Base-by-base conservation (phyloP, 2,329 filamentous ascomycete species). In the Claviceps africana region DNA sequence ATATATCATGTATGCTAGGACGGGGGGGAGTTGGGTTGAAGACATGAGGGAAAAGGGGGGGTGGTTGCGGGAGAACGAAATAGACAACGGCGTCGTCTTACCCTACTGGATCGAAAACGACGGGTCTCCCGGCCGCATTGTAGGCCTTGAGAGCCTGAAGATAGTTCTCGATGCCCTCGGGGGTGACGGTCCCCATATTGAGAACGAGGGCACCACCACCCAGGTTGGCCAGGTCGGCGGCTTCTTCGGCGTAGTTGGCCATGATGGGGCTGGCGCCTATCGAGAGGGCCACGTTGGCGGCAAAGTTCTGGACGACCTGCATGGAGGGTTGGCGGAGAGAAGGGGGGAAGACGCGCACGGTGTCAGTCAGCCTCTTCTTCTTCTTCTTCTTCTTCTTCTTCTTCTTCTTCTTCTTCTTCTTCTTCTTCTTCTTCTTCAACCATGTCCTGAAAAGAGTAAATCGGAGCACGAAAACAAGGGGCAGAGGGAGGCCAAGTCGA, bases 111-210 rank as follows among this genome's bases (percentile, higher is more conserved):
- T 97, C 93, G 50, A 93, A 82, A 0, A 97, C 73, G 0, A 95
- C 79, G 0, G 90, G 88, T 1, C 84, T 79, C 1, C 82, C 82
- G 9, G 77, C 78, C 2, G 74, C 72, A 61, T 96, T 97, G 73
- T 97, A 96, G 1, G 88, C 89, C 42, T 71, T 70, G 10, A 95
- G 72, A 0, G 90, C 89, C 62, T 82, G 76, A 39, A 80, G 63
- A 65, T 93, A 89, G 65, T 87, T 88, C 11, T 71, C 61, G 3
- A 91, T 67, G 37, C 82, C 83, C 5, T 88, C 85, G 0, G 83
- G 81, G 1, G 86, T 93, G 7, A 91, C 82, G 0, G 88, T 95
- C 30, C 91, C 91, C 88, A 96, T 96, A 69, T 97, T 97, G 63
- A 97, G 77, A 46, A 97, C 85, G 1, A 97, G 77, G 0, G 84